A percentile compares a stretch with the other conserved stretches of the same genome.
These are phyloP conservation scores for Myxozyma udenii DNA, from an alignment of 805 yeast species.

Conservation along the genomic window DNA sequence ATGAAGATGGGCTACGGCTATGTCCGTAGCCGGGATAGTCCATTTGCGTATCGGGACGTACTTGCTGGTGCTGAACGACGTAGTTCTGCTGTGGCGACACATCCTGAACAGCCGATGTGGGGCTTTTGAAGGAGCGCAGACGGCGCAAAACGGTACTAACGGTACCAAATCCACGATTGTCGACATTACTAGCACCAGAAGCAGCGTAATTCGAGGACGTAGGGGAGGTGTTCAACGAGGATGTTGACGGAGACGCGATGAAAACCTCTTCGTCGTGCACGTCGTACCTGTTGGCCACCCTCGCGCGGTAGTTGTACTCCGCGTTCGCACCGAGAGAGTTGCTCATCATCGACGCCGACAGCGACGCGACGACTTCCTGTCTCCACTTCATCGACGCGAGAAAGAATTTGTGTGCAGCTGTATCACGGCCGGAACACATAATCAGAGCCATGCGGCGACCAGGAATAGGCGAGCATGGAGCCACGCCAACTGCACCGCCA, in stretches of 20 bases:
- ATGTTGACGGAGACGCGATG: slow-evolving; percentile 7
- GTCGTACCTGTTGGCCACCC: slow-evolving; percentile 18
- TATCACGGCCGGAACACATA: slow-evolving; percentile 18
- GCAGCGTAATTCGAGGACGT: background rate
- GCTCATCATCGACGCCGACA: background rate
- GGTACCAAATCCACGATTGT: too few relatives aligned
- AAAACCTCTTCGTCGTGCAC: slow-evolving; percentile 29
- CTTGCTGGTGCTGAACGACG: too few relatives aligned
- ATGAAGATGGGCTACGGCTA: background rate
- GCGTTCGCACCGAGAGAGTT: background rate
- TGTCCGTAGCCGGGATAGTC: background rate
- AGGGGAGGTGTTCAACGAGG: background rate
- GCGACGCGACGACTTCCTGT: slow-evolving; percentile 5
- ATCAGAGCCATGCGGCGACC: slow-evolving; percentile 25
- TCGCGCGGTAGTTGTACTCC: background rate
- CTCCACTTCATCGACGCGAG: slow-evolving; percentile 11
- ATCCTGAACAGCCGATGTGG: background rate
- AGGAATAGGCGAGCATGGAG: slow-evolving; percentile 21
- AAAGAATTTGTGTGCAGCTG: slow-evolving; percentile 23
- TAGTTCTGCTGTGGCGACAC: background rate
- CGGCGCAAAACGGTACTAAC: slow-evolving; percentile 9
- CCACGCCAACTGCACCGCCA: slow-evolving; percentile 2
- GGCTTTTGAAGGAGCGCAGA: slow-evolving; percentile 1
- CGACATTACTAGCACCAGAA: background rate
- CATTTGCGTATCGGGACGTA: too few relatives aligned